Percentiles rank a stretch among this genome's conserved stretches.
These are phyloP conservation scores for Apiospora pterosperma DNA, from an alignment of 2,329 filamentous ascomycete genomes.

Conservation along the genomic window DNA sequence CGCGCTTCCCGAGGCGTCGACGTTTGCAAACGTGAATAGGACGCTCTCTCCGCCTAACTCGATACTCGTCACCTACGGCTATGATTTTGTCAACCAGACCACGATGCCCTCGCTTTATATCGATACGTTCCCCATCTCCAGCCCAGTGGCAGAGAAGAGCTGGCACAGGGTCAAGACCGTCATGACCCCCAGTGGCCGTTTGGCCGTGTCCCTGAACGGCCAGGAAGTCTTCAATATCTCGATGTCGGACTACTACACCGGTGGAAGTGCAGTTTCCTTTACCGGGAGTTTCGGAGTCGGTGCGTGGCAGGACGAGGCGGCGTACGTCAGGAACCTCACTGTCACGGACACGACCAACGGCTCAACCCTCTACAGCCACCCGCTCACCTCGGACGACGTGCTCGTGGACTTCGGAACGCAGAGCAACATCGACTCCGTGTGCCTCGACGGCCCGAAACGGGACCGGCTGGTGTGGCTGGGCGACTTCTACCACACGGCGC, in stretches of 20 bases:
- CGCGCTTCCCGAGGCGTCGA: constrained; percentile 17
- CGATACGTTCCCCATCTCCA: constrained; percentile 22
- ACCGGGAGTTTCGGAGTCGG: constrained; percentile 37
- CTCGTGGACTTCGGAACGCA: constrained; percentile 35
- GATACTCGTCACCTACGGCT: constrained; percentile 30
- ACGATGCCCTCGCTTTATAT: constrained; percentile 24
- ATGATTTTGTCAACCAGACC: constrained; percentile 32
- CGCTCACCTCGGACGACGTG: constrained; percentile 19
- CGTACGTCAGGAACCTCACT: constrained; percentile 31
- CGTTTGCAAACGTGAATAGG: constrained; percentile 30
- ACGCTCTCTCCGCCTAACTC: constrained; percentile 32
- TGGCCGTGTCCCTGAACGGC: constrained; percentile 25
- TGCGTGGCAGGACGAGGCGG: constrained; percentile 34
- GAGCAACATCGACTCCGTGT: constrained; percentile 30
- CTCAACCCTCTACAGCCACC: constrained; percentile 27
- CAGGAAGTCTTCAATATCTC: constrained; percentile 15
- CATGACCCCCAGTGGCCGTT: constrained; percentile 20
- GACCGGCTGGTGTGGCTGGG: constrained; percentile 39
- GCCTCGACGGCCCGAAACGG: constrained; percentile 38
- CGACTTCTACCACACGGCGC: constrained; percentile 38
- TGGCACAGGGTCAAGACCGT: constrained; percentile 36
- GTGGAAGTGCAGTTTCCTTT: constrained; percentile 11
- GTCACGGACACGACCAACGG: constrained; percentile 25
- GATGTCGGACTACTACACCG: constrained; percentile 7
- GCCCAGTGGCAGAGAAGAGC: constrained; percentile 24